These are phyloP conservation scores for Lithospermum erythrorhizon DNA, from an alignment of 257 asterid species.

Conservation along the genomic window DNA sequence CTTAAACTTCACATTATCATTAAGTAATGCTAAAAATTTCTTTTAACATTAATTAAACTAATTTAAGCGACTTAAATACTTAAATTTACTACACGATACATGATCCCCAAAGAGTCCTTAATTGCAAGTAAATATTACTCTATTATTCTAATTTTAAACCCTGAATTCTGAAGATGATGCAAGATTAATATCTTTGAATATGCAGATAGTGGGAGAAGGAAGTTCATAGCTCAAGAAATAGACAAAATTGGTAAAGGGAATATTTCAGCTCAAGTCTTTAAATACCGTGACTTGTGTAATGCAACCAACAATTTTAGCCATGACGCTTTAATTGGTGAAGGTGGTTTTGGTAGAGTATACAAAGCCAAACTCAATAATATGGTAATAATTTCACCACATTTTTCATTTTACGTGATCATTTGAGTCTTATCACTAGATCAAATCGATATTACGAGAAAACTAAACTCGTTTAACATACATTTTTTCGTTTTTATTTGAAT, in stretches of 20 bases:
- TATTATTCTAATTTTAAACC: not conserved
- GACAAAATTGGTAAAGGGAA: slow-evolving; percentile 44
- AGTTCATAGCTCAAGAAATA: slow-evolving; percentile 44
- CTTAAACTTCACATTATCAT: no score
- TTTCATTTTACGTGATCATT: no score
- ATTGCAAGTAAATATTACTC: no score
- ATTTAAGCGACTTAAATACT: no score
- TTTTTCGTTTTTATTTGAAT: not conserved
- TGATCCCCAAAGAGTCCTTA: no score
- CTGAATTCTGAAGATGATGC: not conserved
- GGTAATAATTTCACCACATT: slow-evolving; percentile 15
- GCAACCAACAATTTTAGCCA: slow-evolving; percentile 43
- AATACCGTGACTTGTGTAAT: slow-evolving; percentile 32
- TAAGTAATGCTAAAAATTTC: no score
- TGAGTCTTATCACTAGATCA: no score
- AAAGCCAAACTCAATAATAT: slow-evolving; percentile 39
- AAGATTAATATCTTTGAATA: slow-evolving; percentile 8
- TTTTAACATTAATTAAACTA: no score
- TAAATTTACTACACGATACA: no score
- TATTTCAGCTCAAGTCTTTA: slow-evolving; percentile 41
- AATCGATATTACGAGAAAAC: no score
- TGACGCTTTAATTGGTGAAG: slow-evolving; percentile 48
- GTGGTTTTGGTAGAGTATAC: slow-evolving; percentile 82
- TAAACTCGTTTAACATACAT: no score
- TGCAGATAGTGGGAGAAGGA: slow-evolving; percentile 48